Percentiles rank a stretch among this genome's conserved stretches.
phyloP scores from a whole-genome alignment of 306 rosid species.

The Vicia sativa region DNA sequence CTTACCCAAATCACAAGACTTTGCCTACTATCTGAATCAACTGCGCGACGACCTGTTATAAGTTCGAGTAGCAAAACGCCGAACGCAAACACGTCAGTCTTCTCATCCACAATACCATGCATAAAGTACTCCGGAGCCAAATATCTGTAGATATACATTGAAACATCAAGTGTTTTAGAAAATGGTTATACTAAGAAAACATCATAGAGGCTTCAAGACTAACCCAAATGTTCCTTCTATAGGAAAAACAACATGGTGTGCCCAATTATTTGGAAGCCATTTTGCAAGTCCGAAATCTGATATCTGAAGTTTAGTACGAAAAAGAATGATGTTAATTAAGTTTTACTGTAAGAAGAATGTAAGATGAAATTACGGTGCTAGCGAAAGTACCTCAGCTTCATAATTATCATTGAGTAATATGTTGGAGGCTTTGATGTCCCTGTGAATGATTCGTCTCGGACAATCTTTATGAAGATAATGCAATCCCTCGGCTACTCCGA shows the following conservation, averaged over 20 bases:
- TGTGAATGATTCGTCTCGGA: slow-evolving; percentile 84
- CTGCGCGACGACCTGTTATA: slow-evolving; percentile 94
- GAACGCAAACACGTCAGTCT: slow-evolving; percentile 84
- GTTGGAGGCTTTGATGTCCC: slow-evolving; percentile 97
- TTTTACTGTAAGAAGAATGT: too few relatives aligned
- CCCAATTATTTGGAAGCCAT: slow-evolving; percentile 96
- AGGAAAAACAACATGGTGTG: slow-evolving; percentile 91
- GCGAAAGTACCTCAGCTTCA: slow-evolving; percentile 72
- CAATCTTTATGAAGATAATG: slow-evolving; percentile 81
- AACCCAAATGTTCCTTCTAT: slow-evolving; percentile 99
- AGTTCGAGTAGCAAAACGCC: slow-evolving; percentile 93
- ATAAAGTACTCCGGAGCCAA: slow-evolving; percentile 95
- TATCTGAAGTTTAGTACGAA: slow-evolving; percentile 53
- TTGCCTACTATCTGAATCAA: slow-evolving; percentile 73
- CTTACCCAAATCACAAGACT: slow-evolving; percentile 94
- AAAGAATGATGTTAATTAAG: too few relatives aligned
- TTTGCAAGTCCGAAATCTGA: slow-evolving; percentile 97
- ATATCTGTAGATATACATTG: slow-evolving; percentile 56
- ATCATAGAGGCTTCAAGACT: slow-evolving; percentile 35
- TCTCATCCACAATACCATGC: slow-evolving; percentile 95
- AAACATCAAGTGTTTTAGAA: slow-evolving; percentile 18
- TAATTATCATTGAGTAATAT: slow-evolving; percentile 64
- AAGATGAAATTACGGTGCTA: background rate
- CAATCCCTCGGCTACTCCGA: slow-evolving; percentile 85
- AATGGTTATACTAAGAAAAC: slow-evolving; percentile 14